A percentile compares a stretch with the other conserved stretches of the same genome.
These are phyloP conservation scores for Aspergillus chevalieri DNA, from an alignment of 2,329 filamentous ascomycete genomes.

Conservation along the genomic window DNA sequence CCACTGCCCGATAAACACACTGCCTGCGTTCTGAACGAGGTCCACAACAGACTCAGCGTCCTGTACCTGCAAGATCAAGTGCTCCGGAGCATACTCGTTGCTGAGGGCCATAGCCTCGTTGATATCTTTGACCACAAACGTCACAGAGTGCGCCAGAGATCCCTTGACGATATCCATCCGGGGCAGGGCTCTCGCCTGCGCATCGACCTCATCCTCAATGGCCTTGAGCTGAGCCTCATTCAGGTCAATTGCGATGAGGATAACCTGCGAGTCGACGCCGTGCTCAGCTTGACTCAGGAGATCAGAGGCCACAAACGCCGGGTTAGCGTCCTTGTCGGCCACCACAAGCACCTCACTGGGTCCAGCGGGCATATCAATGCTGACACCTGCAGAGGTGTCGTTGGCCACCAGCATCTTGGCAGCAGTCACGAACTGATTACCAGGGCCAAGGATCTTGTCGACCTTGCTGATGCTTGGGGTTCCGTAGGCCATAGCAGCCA, in stretches of 20 bases:
- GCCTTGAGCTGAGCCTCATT: constrained; percentile 65
- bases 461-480: constrained; percentile 93
- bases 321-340: constrained; percentile 80
- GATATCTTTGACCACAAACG: constrained; percentile 65
- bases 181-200: constrained; percentile 78
- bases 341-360: constrained; percentile 96
- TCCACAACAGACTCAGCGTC: constrained; percentile 69
- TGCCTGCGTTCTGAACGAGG: constrained; percentile 85
- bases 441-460: constrained; percentile 95
- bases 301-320: constrained; percentile 91
- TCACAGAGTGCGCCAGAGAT: constrained; percentile 85
- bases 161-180: constrained; percentile 89
- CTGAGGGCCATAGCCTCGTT: constrained; percentile 73
- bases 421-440: constrained; percentile 97
- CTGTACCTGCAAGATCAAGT: constrained; percentile 84
- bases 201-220: constrained; percentile 86
- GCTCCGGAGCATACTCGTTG: constrained; percentile 94
- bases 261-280: constrained; percentile 90
- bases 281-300: constrained; percentile 94
- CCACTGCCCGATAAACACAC: constrained; percentile 93
- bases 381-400: constrained; percentile 88
- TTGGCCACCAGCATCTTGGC: constrained; percentile 98
- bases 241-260: constrained; percentile 79
- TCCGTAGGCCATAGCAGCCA: constrained; percentile 95
- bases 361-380: constrained; percentile 97